Base-by-base conservation (phyloP, 164 flowering plant species). In the Umbilicus rupestris region DNA sequence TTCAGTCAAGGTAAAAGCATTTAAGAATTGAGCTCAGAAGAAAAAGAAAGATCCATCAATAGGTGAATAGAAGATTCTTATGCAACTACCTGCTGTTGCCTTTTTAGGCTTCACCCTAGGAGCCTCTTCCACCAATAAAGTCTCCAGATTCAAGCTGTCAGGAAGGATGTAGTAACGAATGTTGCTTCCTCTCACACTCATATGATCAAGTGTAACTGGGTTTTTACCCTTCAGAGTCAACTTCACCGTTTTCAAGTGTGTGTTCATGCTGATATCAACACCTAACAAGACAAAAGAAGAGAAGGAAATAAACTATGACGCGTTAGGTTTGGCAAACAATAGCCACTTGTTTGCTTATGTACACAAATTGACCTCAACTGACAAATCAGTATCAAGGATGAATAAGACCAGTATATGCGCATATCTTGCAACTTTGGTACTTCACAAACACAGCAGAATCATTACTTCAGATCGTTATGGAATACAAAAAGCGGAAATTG, bases 91-190 rank as follows among this genome's bases (percentile, higher is more conserved):
- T 55, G 91, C 85, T 78, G 85, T 78, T 50, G 97, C 82, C 81
- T 91, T 91, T 83, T 87, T 91, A 58, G 97, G 97, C 80, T 91
- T 91, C 68, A 91, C 85, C 74, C 88, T 81, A 9, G 97, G 97
- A 20, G 96, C 82, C 75, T 91, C 97, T 74, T 91, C 93, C 7
- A 88, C 93, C 69, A 91, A 78, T 66, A 91, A 74, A 15, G 97
- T 91, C 79, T 91, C 97, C 9, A 91, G 87, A 72, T 91, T 91
- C 73, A 88, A 74, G 82, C 96, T 88, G 75, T 91, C 97, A 52
- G 97, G 97, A 44, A 91, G 90, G 69, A 91, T 91, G 65, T 85
- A 88, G 64, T 91, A 87, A 5, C 97, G 83, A 46, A 91, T 88
- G 68, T 88, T 91, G 81, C 84, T 91, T 35, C 97, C 97, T 74